Base-by-base conservation (phyloP, 352 stramenopile genomes). In the Phytophthora citricola region DNA sequence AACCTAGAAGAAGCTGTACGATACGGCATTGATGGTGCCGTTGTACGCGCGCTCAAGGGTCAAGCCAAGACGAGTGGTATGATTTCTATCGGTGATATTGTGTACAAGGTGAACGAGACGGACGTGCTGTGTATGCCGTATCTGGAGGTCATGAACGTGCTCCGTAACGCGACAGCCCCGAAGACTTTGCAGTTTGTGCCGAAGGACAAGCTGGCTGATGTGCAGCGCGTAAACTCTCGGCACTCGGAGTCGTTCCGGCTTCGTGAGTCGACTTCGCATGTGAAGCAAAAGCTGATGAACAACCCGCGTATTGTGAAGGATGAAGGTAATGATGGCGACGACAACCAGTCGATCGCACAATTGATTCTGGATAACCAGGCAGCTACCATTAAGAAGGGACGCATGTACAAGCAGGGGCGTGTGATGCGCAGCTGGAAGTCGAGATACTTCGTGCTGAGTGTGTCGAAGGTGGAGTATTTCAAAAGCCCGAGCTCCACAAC, bases 351-450 rank as follows among this genome's bases (percentile, higher is more conserved):
- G 36, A 95, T 95, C 38, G 82, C 85, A 41, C 83, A 92, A 53
- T 54, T 95, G 36, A 95, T 95, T 67, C 69, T 93, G 53, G 83
- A 95, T 51, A 95, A 95, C 68, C 80, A 92, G 63, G 81, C 83
- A 26, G 87, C 87, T 24, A 95, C 87, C 15, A 95, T 95, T 66
- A 95, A 95, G 71, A 95, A 95, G 63, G 87, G 87, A 1, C 82
- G 83, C 29, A 95, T 95, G 85, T 95, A 92, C 66, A 93, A 95
- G 70, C 87, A 95, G 55, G 86, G 83, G 15, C 79, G 87, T 31
- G 79, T 95, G 53, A 91, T 93, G 81, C 83, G 82, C 41, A 87
- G 84, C 47, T 95, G 87, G 87, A 95, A 95, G 66, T 91, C 83
- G n/a, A 81, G 87, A 57, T 95, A 95, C 63, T 95, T 95, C 64